Percentiles rank a stretch among this genome's conserved stretches.
phyloP scores from a whole-genome alignment of 108 stramenopile genomes.

The Nitzschia inconspicua region DNA sequence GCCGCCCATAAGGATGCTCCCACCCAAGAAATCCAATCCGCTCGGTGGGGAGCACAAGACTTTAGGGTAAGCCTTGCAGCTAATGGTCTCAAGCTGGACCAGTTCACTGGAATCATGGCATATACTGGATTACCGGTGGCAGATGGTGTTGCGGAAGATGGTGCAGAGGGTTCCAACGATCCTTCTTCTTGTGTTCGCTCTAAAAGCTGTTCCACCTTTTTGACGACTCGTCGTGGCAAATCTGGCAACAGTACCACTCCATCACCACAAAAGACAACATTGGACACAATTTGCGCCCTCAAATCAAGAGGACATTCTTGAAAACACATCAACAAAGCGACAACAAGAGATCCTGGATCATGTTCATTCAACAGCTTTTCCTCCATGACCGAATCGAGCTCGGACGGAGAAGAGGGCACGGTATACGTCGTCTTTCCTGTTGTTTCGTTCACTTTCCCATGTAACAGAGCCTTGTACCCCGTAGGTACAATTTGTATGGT shows the following conservation, averaged over 20 bases:
- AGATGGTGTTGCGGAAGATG: neutral
- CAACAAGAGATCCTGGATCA: slow-evolving; percentile 23
- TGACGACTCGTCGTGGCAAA: slow-evolving; percentile 14
- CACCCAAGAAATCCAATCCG: slow-evolving; percentile 29
- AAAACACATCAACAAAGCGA: slow-evolving; percentile 28
- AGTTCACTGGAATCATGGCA: slow-evolving; percentile 20
- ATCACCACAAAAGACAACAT: slow-evolving; percentile 40
- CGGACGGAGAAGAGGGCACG: neutral
- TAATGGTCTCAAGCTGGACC: slow-evolving; percentile 7
- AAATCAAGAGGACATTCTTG: slow-evolving; percentile 28
- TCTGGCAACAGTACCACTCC: slow-evolving; percentile 30
- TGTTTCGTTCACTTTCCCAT: neutral
- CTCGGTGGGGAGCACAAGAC: slow-evolving; percentile 28
- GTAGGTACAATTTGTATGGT: slow-evolving; percentile 30
- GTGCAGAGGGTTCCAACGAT: neutral
- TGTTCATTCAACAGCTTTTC: slow-evolving; percentile 7
- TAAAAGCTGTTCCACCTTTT: slow-evolving; percentile 17
- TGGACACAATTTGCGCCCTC: slow-evolving; percentile 19
- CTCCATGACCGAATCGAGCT: slow-evolving; percentile 11
- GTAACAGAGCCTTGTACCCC: slow-evolving; percentile 17
- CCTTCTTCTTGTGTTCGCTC: neutral
- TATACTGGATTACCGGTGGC: neutral
- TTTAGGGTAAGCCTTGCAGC: slow-evolving; percentile 4
- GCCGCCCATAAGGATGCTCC: slow-evolving; percentile 28
- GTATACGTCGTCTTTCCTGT: neutral